These are phyloP conservation scores for Phytopythium kandeliae DNA, from an alignment of 352 stramenopile species.

Conservation along the genomic window DNA sequence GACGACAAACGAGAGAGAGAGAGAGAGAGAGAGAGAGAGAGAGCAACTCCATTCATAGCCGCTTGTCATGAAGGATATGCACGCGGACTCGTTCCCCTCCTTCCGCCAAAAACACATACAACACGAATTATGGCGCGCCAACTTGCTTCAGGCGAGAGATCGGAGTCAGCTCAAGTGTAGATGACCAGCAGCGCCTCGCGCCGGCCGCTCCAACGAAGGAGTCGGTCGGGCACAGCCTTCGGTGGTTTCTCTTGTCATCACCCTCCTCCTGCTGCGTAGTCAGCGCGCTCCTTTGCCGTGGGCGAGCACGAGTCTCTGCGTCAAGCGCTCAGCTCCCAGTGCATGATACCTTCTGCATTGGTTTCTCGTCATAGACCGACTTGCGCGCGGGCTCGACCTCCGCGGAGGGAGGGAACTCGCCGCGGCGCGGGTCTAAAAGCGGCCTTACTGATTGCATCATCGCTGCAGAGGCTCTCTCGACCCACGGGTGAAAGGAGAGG, in stretches of 20 bases:
- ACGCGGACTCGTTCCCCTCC: too few species aligned
- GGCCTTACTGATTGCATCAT: slow-evolving; percentile 37
- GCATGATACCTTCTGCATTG: slow-evolving; percentile 43
- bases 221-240: background rate
- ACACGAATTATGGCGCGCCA: too few species aligned
- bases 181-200: slow-evolving; percentile 21
- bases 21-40: too few species aligned
- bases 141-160: background rate
- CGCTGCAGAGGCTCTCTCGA: background rate
- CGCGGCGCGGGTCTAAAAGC: slow-evolving; percentile 24
- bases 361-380: slow-evolving; percentile 29
- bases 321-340: slow-evolving; percentile 26
- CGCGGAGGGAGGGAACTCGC: slow-evolving; percentile 4
- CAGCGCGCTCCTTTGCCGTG: background rate
- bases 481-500: slow-evolving; percentile 9
- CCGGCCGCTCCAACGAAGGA: background rate
- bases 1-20: too few species aligned
- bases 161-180: slow-evolving; percentile 44
- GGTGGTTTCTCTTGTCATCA: slow-evolving; percentile 17
- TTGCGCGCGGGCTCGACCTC: slow-evolving; percentile 20
- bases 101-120: background rate
- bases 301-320: slow-evolving; percentile 6
- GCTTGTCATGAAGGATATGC: too few species aligned
- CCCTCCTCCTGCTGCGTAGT: slow-evolving; percentile 3
- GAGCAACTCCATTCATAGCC: too few species aligned